phyloP scores from a whole-genome alignment of 345 rosid genomes.

The Cochlearia excelsa region DNA sequence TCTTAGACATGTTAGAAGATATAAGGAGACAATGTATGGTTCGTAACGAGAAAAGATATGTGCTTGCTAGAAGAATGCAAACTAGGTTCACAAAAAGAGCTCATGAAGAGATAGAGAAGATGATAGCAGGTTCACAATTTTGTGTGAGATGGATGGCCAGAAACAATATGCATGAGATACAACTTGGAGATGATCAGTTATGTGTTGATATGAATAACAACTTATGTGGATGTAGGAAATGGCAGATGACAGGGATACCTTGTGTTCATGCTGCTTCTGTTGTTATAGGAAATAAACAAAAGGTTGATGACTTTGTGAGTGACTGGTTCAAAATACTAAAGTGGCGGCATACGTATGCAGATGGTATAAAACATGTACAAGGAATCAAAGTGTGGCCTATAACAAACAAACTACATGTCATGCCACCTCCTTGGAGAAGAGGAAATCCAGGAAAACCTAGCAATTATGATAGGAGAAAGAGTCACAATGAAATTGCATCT shows the following conservation, averaged over 20 bases:
- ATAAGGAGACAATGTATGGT: neutral
- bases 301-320: neutral
- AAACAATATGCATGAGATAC: neutral
- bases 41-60: neutral
- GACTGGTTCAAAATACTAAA: neutral
- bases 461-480: no score
- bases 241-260: neutral
- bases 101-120: neutral
- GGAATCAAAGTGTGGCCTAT: neutral
- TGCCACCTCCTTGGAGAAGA: neutral
- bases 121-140: neutral
- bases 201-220: no score
- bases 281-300: neutral
- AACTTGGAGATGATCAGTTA: neutral
- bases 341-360: neutral
- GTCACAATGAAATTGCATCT: no score
- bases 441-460: no score
- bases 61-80: neutral
- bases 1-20: neutral
- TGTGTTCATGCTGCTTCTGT: neutral
- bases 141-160: neutral
- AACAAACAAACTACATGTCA: neutral
- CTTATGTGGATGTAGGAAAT: no score
- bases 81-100: no score
- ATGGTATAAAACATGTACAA: neutral